Percentiles rank a stretch among this genome's conserved stretches.
These are phyloP conservation scores for Babesia divergens DNA, from an alignment of 169 alveolate genomes.

Conservation along the genomic window DNA sequence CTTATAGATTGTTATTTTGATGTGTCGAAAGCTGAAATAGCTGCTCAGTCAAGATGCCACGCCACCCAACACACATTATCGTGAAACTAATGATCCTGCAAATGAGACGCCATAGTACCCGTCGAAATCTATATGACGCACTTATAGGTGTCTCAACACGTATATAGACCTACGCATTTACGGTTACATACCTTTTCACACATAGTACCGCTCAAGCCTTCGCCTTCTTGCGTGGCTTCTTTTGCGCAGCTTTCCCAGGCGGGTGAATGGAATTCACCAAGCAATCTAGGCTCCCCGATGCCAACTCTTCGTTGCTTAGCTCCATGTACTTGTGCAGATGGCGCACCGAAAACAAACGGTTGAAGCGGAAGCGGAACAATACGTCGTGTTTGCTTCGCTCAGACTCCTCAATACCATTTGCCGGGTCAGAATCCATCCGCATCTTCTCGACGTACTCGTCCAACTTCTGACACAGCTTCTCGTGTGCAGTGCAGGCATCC, in stretches of 20 bases:
- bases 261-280: slow-evolving; percentile 14
- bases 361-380: slow-evolving; percentile 69
- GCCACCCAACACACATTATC: too few relatives aligned
- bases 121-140: too few relatives aligned
- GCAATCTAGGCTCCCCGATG: slow-evolving; percentile 57
- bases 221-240: not conserved
- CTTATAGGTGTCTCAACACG: too few relatives aligned
- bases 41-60: too few relatives aligned
- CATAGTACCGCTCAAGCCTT: not conserved
- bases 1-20: too few relatives aligned
- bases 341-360: slow-evolving; percentile 56
- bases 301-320: slow-evolving; percentile 49
- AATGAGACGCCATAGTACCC: too few relatives aligned
- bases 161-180: too few relatives aligned
- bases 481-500: slow-evolving; percentile 8
- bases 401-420: slow-evolving; percentile 64
- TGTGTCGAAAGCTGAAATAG: too few relatives aligned
- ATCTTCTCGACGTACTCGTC: slow-evolving; percentile 69
- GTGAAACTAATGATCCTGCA: too few relatives aligned
- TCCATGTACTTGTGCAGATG: slow-evolving; percentile 64
- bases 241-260: not conserved
- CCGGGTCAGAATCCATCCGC: slow-evolving; percentile 74
- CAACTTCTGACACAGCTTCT: slow-evolving; percentile 57
- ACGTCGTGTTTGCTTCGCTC: slow-evolving; percentile 71
- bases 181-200: too few relatives aligned